Evolutionary conservation across 1,139 yeast species (phyloP).

Genomic region (Saccharomyces pastorianus): DNA sequence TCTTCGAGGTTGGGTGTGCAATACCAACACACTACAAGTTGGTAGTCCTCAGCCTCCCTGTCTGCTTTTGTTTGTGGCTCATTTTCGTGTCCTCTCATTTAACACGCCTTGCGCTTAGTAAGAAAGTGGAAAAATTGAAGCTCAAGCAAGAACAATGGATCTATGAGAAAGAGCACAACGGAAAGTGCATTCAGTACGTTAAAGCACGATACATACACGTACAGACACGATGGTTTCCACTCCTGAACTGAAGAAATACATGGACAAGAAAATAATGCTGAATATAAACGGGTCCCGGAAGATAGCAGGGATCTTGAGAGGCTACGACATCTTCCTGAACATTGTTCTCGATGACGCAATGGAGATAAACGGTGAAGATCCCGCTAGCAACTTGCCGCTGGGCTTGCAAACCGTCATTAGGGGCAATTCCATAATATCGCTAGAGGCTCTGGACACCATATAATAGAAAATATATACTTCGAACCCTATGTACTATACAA

Average conservation of each 20-base stretch:
- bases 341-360: conserved; percentile 67
- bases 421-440: conserved; percentile 54
- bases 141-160: not conserved
- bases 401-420: conserved; percentile 40
- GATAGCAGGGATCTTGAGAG: conserved; percentile 65
- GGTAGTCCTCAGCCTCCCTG: not conserved
- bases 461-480: not conserved
- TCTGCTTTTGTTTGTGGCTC: not conserved
- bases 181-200: not conserved
- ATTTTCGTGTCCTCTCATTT: not conserved
- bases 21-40: not conserved
- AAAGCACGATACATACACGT: not conserved
- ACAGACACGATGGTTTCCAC: conserved; percentile 45
- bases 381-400: conserved; percentile 37
- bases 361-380: conserved; percentile 43
- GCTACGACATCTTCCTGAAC: conserved; percentile 70
- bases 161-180: not conserved
- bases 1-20: not conserved
- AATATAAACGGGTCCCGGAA: conserved; percentile 70
- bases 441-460: conserved; percentile 38
- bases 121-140: not conserved
- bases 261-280: conserved; percentile 64
- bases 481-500: not conserved
- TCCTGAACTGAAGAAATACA: conserved; percentile 60
- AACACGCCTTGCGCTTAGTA: not conserved